phyloP scores from a whole-genome alignment of 495 filamentous ascomycete species.

The Hypoxylon crocopeplum region DNA sequence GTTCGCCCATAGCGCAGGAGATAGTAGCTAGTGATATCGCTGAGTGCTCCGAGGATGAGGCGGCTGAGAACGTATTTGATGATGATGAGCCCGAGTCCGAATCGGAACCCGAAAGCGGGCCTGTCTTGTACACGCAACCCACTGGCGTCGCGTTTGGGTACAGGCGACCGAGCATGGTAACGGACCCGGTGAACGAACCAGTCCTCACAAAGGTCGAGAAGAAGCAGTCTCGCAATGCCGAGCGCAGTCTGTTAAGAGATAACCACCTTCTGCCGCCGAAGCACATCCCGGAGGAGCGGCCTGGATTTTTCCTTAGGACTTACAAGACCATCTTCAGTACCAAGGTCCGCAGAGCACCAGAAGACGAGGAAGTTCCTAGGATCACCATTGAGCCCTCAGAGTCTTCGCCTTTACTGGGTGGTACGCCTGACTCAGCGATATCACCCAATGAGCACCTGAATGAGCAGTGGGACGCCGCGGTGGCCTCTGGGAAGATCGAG shows the following conservation, averaged over 20 bases:
- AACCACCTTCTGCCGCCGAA: constrained; percentile 76
- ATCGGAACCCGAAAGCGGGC: constrained; percentile 54
- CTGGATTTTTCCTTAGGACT: constrained; percentile 35
- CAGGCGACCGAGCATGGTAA: constrained; percentile 52
- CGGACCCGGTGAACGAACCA: constrained; percentile 53
- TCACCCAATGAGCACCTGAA: constrained; percentile 48
- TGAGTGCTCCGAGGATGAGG: constrained; percentile 60
- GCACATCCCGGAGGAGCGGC: constrained; percentile 45
- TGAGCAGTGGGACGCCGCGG: constrained; percentile 80
- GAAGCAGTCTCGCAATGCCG: constrained; percentile 70
- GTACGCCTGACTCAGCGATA: constrained; percentile 8
- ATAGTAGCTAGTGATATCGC: constrained; percentile 75
- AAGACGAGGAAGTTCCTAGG: constrained; percentile 45
- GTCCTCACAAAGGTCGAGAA: constrained; percentile 67
- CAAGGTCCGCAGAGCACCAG: constrained; percentile 40
- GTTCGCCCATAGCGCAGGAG: constrained; percentile 69
- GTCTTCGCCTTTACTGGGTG: constrained; percentile 48
- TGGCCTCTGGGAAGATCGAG: constrained; percentile 72
- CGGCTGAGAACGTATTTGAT: constrained; percentile 42
- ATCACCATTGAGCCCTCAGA: constrained; percentile 45
- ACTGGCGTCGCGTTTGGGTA: constrained; percentile 68
- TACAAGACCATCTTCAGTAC: constrained; percentile 55
- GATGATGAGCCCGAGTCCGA: constrained; percentile 53
- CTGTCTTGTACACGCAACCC: constrained; percentile 74
- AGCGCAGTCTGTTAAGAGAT: constrained; percentile 76